Percentiles rank a stretch among this genome's conserved stretches.
Evolutionary conservation across 2,329 filamentous ascomycete species (phyloP).

Genomic region (Monilinia laxa): DNA sequence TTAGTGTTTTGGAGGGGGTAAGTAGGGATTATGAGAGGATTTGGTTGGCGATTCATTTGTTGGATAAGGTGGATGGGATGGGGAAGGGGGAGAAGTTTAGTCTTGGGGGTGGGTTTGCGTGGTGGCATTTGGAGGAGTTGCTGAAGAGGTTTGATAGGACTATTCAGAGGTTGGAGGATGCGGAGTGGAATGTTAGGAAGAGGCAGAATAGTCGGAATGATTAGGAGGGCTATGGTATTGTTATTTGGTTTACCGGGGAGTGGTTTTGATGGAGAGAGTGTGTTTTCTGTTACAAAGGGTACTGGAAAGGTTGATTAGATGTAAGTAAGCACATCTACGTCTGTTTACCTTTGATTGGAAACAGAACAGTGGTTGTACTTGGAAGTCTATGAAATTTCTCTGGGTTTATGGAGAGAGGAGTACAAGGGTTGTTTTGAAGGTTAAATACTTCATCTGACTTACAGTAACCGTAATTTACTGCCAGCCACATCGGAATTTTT

Average conservation of each 20-base stretch:
- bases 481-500: no score
- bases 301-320: no score
- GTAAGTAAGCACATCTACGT: no score
- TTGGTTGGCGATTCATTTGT: neutral
- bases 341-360: no score
- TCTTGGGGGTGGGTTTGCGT: neutral
- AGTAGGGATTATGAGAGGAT: neutral
- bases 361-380: no score
- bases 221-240: neutral
- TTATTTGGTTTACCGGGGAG: neutral
- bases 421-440: no score
- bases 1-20: neutral
- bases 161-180: neutral
- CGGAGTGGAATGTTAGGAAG: neutral
- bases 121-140: neutral
- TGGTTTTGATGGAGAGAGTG: no score
- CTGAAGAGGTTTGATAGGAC: neutral
- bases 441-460: no score
- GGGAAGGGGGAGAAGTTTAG: neutral
- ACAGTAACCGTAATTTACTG: no score
- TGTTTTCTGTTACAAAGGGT: no score
- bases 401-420: no score
- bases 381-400: no score
- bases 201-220: neutral
- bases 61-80: neutral